Percentiles rank a stretch among this genome's conserved stretches.
Conservation (phyloP, 208 protist species). For the Balamuthia mandrillaris region DNA sequence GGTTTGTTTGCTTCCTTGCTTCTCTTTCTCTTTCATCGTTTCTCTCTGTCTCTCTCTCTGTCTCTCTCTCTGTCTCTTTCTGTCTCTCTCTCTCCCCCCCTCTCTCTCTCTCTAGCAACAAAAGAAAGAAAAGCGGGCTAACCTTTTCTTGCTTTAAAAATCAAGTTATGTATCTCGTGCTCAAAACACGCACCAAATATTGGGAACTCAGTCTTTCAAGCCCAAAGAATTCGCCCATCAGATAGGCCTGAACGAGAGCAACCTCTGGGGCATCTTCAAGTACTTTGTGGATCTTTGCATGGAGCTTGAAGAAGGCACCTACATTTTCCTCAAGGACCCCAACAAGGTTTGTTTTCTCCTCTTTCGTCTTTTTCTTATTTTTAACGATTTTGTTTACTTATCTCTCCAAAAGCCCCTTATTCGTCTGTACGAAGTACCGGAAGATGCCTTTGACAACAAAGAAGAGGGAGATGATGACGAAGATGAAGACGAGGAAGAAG, state of each 20-base stretch:
- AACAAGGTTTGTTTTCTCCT: conserved; percentile 38
- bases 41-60: neutral
- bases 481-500: neutral
- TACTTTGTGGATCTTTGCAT: conserved; percentile 53
- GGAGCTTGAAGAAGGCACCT: conserved; percentile 64
- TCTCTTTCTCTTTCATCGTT: neutral
- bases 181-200: conserved; percentile 55
- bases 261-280: conserved; percentile 68
- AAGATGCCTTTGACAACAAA: neutral
- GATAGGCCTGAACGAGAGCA: conserved; percentile 64
- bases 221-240: conserved; percentile 59
- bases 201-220: conserved; percentile 48
- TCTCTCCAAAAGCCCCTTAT: neutral
- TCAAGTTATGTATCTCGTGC: conserved; percentile 52
- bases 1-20: conserved; percentile 38
- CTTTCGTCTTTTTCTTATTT: neutral
- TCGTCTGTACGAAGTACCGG: neutral
- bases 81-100: neutral
- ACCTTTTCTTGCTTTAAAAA: neutral
- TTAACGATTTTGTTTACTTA: neutral
- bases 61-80: neutral
- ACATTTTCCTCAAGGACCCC: conserved; percentile 70
- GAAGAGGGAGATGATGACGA: neutral
- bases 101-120: neutral
- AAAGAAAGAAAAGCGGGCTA: neutral